phyloP scores from a whole-genome alignment of 2,329 filamentous ascomycete genomes.

The Pseudogymnoascus sp. region DNA sequence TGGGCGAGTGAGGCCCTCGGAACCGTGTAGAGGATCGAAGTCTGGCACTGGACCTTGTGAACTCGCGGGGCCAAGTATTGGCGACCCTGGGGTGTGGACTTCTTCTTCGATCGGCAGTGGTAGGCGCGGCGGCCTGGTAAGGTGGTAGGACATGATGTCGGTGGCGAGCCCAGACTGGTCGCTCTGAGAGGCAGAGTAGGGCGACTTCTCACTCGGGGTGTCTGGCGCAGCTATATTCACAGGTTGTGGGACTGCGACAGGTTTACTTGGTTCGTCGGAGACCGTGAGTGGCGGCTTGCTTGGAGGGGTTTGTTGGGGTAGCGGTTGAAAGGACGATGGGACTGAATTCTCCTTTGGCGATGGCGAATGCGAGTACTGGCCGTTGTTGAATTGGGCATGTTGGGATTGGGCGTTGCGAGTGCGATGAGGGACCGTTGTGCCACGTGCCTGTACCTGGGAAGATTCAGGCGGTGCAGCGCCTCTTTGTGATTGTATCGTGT shows the following conservation, averaged over 20 bases:
- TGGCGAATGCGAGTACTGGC: slow-evolving; percentile 6
- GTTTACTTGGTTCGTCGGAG: slow-evolving; percentile 42
- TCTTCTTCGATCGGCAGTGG: slow-evolving; percentile 93
- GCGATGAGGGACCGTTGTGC: slow-evolving; percentile 18
- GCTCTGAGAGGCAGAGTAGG: slow-evolving; percentile 30
- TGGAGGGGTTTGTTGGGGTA: slow-evolving; percentile 2
- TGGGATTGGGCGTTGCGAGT: slow-evolving; percentile 14
- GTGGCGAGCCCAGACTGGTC: slow-evolving; percentile 40
- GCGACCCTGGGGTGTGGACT: slow-evolving; percentile 79
- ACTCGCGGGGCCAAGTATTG: slow-evolving; percentile 70
- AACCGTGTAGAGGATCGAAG: slow-evolving; percentile 42
- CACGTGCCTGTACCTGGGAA: slow-evolving; percentile 49
- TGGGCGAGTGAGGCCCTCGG: slow-evolving; percentile 39
- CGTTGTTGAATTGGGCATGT: slow-evolving; percentile 14
- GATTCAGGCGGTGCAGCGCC: slow-evolving; percentile 54
- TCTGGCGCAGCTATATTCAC: slow-evolving; percentile 24
- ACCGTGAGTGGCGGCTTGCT: background rate
- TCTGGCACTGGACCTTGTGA: slow-evolving; percentile 26
- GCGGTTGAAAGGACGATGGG: background rate
- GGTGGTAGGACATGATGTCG: slow-evolving; percentile 52
- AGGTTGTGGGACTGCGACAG: slow-evolving; percentile 43
- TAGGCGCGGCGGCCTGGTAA: slow-evolving; percentile 72
- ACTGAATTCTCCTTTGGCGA: background rate
- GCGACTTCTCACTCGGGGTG: slow-evolving; percentile 24
- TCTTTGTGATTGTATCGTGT: slow-evolving; percentile 48